Evolutionary conservation across 768 basidiomycete species (phyloP).

Genomic region (Termitomyces sp.): DNA sequence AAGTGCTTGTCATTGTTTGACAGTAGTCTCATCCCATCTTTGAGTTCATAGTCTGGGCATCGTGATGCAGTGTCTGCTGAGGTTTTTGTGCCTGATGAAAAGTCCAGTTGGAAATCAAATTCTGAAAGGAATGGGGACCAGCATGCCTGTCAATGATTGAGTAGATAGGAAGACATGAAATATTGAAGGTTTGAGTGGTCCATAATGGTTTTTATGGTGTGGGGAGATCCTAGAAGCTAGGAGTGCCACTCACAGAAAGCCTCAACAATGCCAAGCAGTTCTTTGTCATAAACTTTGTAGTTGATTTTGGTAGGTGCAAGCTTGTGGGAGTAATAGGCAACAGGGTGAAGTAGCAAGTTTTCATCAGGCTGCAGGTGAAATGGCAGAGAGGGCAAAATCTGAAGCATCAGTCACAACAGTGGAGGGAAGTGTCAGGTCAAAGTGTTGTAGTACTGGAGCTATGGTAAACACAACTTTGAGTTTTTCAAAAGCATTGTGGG

Average conservation of each 20-base stretch:
- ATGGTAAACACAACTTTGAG: no score
- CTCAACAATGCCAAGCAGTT: not conserved
- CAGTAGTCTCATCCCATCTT: slow-evolving; percentile 15
- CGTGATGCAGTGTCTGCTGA: slow-evolving; percentile 26
- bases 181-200: slow-evolving; percentile 39
- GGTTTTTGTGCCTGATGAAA: slow-evolving; percentile 20
- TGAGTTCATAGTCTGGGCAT: slow-evolving; percentile 21
- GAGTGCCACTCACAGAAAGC: slow-evolving; percentile 19
- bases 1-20: slow-evolving; percentile 20
- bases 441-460: no score
- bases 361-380: slow-evolving; percentile 23
- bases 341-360: slow-evolving; percentile 24
- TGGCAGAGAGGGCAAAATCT: slow-evolving; percentile 1
- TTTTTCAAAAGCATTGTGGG: slow-evolving; percentile 16
- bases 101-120: slow-evolving; percentile 28
- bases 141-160: slow-evolving; percentile 38
- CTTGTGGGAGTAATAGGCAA: not conserved
- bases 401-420: not conserved
- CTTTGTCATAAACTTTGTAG: not conserved
- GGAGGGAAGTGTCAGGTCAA: slow-evolving; percentile 5
- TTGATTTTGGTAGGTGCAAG: no score
- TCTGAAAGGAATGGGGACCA: slow-evolving; percentile 38
- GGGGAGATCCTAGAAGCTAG: slow-evolving; percentile 22
- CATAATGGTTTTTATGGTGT: slow-evolving; percentile 15
- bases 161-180: slow-evolving; percentile 30